These are phyloP conservation scores for Corymbia maculata DNA, from an alignment of 345 rosid genomes.

Conservation along the genomic window DNA sequence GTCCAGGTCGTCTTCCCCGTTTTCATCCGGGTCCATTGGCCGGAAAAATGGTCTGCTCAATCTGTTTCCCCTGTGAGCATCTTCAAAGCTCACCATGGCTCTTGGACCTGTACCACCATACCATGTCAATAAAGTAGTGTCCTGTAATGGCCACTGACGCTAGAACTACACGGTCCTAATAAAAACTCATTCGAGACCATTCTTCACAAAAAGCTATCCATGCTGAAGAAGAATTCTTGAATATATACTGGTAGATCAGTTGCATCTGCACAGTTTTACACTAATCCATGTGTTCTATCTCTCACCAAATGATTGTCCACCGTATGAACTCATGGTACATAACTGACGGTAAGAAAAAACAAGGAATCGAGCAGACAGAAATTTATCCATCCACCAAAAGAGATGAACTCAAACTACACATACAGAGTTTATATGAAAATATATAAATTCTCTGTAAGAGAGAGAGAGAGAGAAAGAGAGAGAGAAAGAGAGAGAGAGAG, in stretches of 20 bases:
- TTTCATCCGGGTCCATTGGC: conserved; percentile 26
- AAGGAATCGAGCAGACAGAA: background rate
- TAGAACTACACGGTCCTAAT: background rate
- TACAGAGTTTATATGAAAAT: background rate
- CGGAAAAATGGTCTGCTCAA: conserved; percentile 10
- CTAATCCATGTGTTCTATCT: background rate
- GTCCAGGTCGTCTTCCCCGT: conserved; percentile 37
- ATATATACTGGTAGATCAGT: background rate
- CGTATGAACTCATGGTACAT: background rate
- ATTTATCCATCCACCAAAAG: background rate
- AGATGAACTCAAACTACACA: background rate
- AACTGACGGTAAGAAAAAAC: background rate
- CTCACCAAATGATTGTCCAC: background rate
- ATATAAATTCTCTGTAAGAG: background rate
- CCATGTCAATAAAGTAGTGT: background rate
- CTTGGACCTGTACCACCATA: conserved; percentile 20
- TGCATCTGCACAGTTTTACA: background rate
- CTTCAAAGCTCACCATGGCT: conserved; percentile 35
- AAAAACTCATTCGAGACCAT: background rate
- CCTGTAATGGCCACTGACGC: background rate
- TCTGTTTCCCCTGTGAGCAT: conserved; percentile 8
- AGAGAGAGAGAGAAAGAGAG: background rate
- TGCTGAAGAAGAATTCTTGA: background rate
- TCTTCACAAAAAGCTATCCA: background rate
- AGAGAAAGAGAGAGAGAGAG: background rate